Base-by-base conservation (phyloP, 2,329 filamentous ascomycete species). In the Trichophyton verrucosum region DNA sequence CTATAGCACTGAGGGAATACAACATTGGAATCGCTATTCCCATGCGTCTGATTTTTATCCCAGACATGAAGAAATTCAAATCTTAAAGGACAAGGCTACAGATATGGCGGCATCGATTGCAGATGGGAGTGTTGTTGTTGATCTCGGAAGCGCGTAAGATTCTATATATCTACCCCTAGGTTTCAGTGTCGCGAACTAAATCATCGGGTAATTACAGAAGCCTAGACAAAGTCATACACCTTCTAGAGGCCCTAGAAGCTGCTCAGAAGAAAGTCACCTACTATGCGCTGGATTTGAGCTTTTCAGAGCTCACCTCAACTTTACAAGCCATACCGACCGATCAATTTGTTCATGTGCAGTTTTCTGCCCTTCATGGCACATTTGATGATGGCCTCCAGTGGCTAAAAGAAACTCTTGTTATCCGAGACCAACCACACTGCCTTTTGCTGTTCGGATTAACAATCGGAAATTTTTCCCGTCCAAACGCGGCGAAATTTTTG, bases 121-220 rank as follows among this genome's bases (percentile, higher is more conserved):
- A 33, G 51, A 55, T 55, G 51, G 30, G 11, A 55, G 51, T 36
- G n/a, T 55, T n/a, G 51, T 55, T 11, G 51, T 55, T n/a, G 51
- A 55, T 5, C 30, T 55, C n/a, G 51, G 51, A 36, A 55, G 51
- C 51, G 51, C 51, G 51, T 55, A 55, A 55, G 51, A 17, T 17
- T 11, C 27, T 30, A 30, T 30, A 55, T 51, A n/a, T 5, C 20
- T 36, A 8, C 27, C 13, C n/a, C n/a, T 8, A 6, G 1, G 2
- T 24, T 11, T 24, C 11, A 33, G 3, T 13, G 9, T 36, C 1
- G 51, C 13, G 15, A 15, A 55, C 30, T 36, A 55, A 24, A 17
- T 33, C 11, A 20, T 20, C 6, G 17, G 3, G 20, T 20, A 30
- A 17, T 13, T 55, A 27, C 27, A 55, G 51, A 9, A 55, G 51